phyloP scores from a whole-genome alignment of 2,329 filamentous ascomycete genomes.

The Exophiala xenobiotica region DNA sequence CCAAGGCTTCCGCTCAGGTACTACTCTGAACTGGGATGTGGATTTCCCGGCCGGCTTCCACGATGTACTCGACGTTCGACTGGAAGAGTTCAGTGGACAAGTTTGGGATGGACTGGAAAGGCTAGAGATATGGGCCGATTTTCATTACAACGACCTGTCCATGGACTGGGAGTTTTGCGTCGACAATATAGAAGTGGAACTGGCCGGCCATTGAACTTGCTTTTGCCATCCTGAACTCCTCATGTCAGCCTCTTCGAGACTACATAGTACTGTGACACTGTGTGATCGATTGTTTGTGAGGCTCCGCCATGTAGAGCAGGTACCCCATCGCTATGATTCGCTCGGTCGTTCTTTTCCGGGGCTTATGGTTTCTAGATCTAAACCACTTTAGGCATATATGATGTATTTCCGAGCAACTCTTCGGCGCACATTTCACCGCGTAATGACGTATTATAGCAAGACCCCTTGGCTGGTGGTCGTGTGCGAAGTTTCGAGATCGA shows the following conservation, averaged over 20 bases:
- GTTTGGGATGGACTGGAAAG: conserved; percentile 26
- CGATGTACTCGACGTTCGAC: conserved; percentile 25
- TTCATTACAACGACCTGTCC: conserved; percentile 20
- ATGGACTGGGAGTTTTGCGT: conserved; percentile 35
- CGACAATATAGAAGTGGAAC: conserved; percentile 28
- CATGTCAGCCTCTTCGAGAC: background rate
- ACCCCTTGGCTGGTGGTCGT: background rate
- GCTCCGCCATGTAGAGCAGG: background rate
- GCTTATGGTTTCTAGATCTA: background rate
- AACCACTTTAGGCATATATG: background rate
- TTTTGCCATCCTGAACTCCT: background rate
- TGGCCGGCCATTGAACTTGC: background rate
- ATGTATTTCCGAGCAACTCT: background rate
- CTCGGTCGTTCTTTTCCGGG: background rate
- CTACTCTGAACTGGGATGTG: conserved; percentile 27
- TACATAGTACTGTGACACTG: background rate
- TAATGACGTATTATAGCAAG: background rate
- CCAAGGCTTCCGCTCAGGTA: conserved; percentile 10
- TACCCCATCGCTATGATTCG: conserved; percentile 7
- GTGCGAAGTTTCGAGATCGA: conserved; percentile 10
- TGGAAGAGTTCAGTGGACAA: conserved; percentile 26
- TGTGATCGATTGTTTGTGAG: background rate
- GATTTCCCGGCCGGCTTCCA: conserved; percentile 31
- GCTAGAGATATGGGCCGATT: conserved; percentile 31
- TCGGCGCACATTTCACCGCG: background rate